Base-by-base conservation (phyloP, 805 yeast genomes). In the Novakomyces olei region DNA sequence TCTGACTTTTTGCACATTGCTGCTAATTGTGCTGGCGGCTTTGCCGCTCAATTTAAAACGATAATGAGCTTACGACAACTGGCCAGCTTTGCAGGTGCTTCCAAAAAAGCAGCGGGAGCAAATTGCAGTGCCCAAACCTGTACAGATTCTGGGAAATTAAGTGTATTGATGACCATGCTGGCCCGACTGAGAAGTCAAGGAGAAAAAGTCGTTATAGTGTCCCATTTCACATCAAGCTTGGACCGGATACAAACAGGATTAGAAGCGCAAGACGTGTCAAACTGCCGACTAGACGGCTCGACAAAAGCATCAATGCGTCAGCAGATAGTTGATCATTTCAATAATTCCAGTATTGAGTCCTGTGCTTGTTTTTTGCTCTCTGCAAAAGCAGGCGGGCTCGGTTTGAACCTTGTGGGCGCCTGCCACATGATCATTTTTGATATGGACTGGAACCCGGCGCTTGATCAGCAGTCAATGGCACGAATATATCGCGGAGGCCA, bases 361-460 rank as follows among this genome's bases (percentile, higher is more conserved):
- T 50, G 58, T 3, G 68, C 75, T 45, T 73, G 72, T 0, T 81
- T 85, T 41, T 53, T 85, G 8, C 51, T 88, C 9, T 78, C 93
- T 3, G 75, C 94, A 0, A 79, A 81, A 49, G 72, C 92, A 3
- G 98, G 98, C 3, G 98, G 41, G 0, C 72, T 76, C 38, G 98
- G 98, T 0, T 57, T 85, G 27, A 85, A 88, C 45, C 55, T 85
- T 22, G 65, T 78, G 22, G 96, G 96, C 0, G 98, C 92, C 0
- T 78, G 92, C 0, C 55, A 96, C 17, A 54, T 85, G 27, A 62
- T 85, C 4, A 54, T 85, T 15, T 75, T 78, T 46, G 98, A 85
- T 48, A 79, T 85, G 40, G 98, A 88, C 46, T 88, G 98, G 98
- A 88, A 88, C 41, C 98, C 98, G 0, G 69, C 93, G 0, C 63